A percentile compares a stretch with the other conserved stretches of the same genome.
These are phyloP conservation scores for Alnus rubra DNA, from an alignment of 306 rosid genomes.

Conservation along the genomic window DNA sequence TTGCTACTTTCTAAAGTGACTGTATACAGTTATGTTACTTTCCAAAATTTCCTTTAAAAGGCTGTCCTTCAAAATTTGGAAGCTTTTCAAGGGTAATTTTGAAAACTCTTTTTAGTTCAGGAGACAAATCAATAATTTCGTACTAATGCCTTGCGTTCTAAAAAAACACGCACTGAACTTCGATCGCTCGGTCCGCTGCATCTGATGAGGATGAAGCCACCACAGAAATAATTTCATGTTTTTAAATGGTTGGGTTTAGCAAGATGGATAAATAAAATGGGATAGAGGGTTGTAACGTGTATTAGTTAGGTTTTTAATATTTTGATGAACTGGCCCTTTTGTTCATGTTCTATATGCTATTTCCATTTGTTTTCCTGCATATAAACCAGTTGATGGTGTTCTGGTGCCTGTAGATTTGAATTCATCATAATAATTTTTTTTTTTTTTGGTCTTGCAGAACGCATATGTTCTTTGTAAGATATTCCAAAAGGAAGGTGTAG, in stretches of 20 bases:
- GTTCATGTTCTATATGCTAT: background rate
- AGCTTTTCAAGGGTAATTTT: background rate
- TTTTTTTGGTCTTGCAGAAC: conserved; percentile 46
- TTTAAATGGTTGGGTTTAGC: background rate
- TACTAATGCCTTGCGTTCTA: background rate
- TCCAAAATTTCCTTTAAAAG: background rate
- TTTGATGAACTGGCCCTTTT: background rate
- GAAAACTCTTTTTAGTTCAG: background rate
- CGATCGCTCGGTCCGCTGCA: too few species aligned
- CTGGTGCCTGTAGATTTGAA: conserved; percentile 17
- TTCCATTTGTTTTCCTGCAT: background rate
- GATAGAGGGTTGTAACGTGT: background rate
- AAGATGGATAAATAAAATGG: background rate
- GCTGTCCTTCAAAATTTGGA: background rate
- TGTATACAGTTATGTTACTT: background rate
- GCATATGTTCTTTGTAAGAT: conserved; percentile 63
- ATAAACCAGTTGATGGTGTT: background rate
- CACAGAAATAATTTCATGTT: background rate
- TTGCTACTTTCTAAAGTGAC: background rate
- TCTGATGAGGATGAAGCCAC: too few species aligned
- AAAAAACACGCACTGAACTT: background rate
- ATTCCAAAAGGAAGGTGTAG: conserved; percentile 65
- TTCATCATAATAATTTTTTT: background rate
- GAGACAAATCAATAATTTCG: background rate
- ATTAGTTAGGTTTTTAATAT: background rate